Base-by-base conservation (phyloP, 129 eudicot species). In the Arctium lappa region DNA sequence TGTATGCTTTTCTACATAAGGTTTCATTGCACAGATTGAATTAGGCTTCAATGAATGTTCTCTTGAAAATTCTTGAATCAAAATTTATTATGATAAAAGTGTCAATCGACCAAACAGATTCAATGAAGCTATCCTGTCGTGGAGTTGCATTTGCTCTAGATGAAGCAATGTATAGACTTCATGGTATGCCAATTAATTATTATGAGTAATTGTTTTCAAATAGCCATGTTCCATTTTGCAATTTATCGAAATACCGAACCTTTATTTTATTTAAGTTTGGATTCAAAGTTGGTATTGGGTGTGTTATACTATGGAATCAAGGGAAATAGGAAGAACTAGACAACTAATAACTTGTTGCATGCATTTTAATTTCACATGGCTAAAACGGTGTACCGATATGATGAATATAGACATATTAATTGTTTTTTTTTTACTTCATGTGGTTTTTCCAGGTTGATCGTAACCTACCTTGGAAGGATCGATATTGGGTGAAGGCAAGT, bases 401-500 rank as follows among this genome's bases (percentile, higher is more conserved):
- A 56, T 56, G 16, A 56, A 56, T 5, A 44, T 9, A 13, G 42
- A 34, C 9, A 12, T 16, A 22, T 34, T 6, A 4, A 6, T 3
- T 53, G 65, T 53, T 33, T 33, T 73, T 22, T 8, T 15, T 69
- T 39, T 70, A 5, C 48, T 27, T 33, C 85, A 56, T 83, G 66
- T 53, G 32, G 33, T 44, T 83, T 79, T 90, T 88, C 16, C 88
- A 95, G 98, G 97, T 92, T 10, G 98, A 95, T 84, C 84, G 87
- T 33, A 70, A 80, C 84, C 75, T 87, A 71, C 29, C 74, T 65
- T 95, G 85, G 94, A 95, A 91, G 88, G 94, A 95, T 86, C 94
- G 98, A 30, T 92, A 95, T 37, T 95, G 97, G 98, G 97, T 95
- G 40, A 95, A 95, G 93, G 98, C 82, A 83, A 91, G 91, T 82